phyloP scores from a whole-genome alignment of 495 filamentous ascomycete genomes.

The Halenospora varia region DNA sequence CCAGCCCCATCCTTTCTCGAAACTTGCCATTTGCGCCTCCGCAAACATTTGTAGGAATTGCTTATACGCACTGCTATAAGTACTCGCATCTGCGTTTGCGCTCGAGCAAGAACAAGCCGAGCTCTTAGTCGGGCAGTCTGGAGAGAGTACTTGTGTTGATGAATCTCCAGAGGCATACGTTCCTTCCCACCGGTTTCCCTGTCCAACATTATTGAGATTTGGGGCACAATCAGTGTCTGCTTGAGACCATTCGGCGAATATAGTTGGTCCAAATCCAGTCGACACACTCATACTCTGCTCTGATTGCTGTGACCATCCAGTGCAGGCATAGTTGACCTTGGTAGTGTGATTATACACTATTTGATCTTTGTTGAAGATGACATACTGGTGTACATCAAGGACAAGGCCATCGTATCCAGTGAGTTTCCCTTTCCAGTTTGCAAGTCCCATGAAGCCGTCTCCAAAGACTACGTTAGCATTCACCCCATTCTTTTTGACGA shows the following conservation, averaged over 20 bases:
- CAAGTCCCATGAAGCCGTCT: constrained; percentile 78
- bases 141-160: constrained; percentile 49
- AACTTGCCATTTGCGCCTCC: constrained; percentile 90
- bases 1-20: constrained; percentile 92
- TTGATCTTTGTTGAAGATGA: constrained; percentile 78
- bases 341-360: constrained; percentile 67
- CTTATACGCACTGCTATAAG: constrained; percentile 75
- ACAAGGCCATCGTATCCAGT: constrained; percentile 54
- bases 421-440: constrained; percentile 72
- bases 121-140: constrained; percentile 64
- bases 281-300: constrained; percentile 59
- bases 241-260: constrained; percentile 97
- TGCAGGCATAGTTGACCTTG: constrained; percentile 81
- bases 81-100: constrained; percentile 67
- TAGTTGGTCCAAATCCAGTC: constrained; percentile 91
- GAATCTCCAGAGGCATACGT: constrained; percentile 57
- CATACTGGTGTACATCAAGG: constrained; percentile 92
- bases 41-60: constrained; percentile 84
- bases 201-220: constrained; percentile 85
- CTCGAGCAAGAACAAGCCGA: constrained; percentile 63
- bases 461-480: constrained; percentile 66
- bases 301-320: constrained; percentile 79
- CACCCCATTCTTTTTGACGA: constrained; percentile 69
- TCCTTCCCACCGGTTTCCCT: constrained; percentile 88
- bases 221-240: constrained; percentile 93